These are phyloP conservation scores for Heterobasidion parviporum DNA, from an alignment of 1,284 basidiomycete species.

Conservation along the genomic window DNA sequence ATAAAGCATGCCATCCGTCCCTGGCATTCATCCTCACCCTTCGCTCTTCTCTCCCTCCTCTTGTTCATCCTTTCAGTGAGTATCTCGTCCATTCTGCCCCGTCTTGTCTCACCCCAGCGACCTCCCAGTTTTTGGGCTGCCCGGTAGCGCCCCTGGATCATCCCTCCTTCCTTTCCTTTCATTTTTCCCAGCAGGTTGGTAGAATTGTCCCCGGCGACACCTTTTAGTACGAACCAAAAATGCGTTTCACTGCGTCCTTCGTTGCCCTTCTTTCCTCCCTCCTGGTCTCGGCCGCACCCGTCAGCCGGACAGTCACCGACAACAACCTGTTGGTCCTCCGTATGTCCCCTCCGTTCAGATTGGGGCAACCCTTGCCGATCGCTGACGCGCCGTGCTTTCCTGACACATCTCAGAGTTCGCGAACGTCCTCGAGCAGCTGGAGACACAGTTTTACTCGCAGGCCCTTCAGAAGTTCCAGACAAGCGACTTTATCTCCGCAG, in stretches of 20 bases:
- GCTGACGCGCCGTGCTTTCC: neutral
- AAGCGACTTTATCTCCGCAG: slow-evolving; percentile 60
- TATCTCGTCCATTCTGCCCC: neutral
- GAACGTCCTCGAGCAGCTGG: slow-evolving; percentile 65
- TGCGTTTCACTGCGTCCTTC: slow-evolving; percentile 36
- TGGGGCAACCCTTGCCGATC: neutral
- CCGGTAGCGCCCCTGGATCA: slow-evolving; percentile 58
- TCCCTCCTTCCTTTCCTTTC: slow-evolving; percentile 34
- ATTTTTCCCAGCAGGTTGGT: slow-evolving; percentile 33
- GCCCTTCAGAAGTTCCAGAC: slow-evolving; percentile 60
- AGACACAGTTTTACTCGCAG: slow-evolving; percentile 61
- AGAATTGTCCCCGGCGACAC: slow-evolving; percentile 30
- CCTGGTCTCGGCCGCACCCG: slow-evolving; percentile 43
- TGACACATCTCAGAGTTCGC: slow-evolving; percentile 53
- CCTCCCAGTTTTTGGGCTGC: slow-evolving; percentile 43
- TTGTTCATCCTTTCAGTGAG: slow-evolving; percentile 4
- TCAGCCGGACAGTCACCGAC: slow-evolving; percentile 30
- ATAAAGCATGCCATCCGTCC: slow-evolving; percentile 1
- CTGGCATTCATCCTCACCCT: neutral
- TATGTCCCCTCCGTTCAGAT: slow-evolving; percentile 27
- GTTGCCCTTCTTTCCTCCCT: slow-evolving; percentile 37
- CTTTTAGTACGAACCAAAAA: slow-evolving; percentile 23
- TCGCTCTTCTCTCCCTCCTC: neutral
- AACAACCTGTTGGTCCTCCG: slow-evolving; percentile 53
- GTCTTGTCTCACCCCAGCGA: neutral